These are phyloP conservation scores for Starmerella vitae DNA, from an alignment of 805 yeast genomes.

Conservation along the genomic window DNA sequence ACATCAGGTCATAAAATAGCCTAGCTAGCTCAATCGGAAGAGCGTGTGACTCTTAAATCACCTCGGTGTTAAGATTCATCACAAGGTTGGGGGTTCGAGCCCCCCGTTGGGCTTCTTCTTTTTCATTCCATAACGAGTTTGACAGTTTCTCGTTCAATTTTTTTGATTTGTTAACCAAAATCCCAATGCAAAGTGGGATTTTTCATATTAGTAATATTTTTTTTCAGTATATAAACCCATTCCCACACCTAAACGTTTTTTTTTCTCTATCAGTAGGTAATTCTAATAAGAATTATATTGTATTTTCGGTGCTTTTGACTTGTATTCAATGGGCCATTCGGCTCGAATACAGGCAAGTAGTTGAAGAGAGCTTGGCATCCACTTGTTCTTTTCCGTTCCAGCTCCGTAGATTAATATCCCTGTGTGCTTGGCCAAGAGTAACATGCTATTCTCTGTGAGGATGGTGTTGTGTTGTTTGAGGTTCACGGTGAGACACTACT, in stretches of 20 bases:
- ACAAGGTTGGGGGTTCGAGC: conserved; percentile 21
- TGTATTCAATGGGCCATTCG: conserved; percentile 15
- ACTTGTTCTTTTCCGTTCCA: conserved; percentile 30
- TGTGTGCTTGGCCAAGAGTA: conserved; percentile 21
- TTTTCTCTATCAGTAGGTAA: conserved; percentile 23
- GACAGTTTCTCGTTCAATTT: not conserved
- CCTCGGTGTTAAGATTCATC: conserved; percentile 7
- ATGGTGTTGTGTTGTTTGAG: conserved; percentile 18
- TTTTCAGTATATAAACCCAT: not conserved
- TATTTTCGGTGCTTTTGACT: conserved; percentile 23
- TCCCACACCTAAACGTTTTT: conserved; percentile 3
- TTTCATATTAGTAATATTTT: not conserved
- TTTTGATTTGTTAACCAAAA: not conserved
- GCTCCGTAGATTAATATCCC: conserved; percentile 26
- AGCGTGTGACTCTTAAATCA: conserved; percentile 18
- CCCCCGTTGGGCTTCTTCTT: conserved; percentile 19
- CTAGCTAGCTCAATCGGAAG: conserved; percentile 20
- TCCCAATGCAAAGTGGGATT: not conserved
- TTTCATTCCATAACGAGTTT: not conserved
- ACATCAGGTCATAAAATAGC: conserved; percentile 1
- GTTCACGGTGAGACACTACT: conserved; percentile 26
- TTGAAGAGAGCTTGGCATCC: conserved; percentile 23
- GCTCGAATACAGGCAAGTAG: conserved; percentile 16
- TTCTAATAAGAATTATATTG: conserved; percentile 23
- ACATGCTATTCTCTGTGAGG: conserved; percentile 7